phyloP scores from a whole-genome alignment of 352 stramenopile species.

The Pythium vanterpoolii region DNA sequence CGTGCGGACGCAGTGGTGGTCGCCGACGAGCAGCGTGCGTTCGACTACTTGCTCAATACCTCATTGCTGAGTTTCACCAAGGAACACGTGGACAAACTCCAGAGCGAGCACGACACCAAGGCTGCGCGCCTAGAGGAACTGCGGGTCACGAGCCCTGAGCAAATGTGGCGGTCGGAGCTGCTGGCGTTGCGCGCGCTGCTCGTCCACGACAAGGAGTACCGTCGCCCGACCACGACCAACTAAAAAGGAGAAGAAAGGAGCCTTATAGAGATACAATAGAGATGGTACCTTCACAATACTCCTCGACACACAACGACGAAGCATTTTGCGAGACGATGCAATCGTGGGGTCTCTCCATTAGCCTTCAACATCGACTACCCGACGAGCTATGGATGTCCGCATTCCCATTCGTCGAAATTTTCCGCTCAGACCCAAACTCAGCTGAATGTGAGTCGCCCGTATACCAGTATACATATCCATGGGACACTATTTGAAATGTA shows the following conservation, averaged over 20 bases:
- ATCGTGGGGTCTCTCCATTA: too few relatives aligned
- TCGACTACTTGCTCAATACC: constrained; percentile 98
- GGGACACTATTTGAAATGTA: too few relatives aligned
- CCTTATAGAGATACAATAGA: background rate
- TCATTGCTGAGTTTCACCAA: constrained; percentile 97
- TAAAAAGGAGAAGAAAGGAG: background rate
- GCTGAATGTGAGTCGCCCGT: too few relatives aligned
- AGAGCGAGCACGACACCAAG: constrained; percentile 90
- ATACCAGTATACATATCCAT: too few relatives aligned
- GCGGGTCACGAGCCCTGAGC: constrained; percentile 67
- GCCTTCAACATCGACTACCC: too few relatives aligned
- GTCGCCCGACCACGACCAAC: constrained; percentile 12
- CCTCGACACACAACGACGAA: too few relatives aligned
- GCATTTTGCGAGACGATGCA: too few relatives aligned
- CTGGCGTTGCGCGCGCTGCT: constrained; percentile 49
- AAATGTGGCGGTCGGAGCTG: constrained; percentile 88
- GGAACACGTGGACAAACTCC: constrained; percentile 92
- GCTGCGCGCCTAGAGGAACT: constrained; percentile 85
- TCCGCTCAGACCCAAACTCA: too few relatives aligned
- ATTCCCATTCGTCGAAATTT: too few relatives aligned
- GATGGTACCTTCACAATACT: too few relatives aligned
- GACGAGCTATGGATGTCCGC: too few relatives aligned
- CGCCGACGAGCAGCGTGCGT: constrained; percentile 62
- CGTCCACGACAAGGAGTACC: constrained; percentile 69
- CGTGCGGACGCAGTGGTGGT: constrained; percentile 24